Base-by-base conservation (phyloP, 179 eudicot genomes). In the Spinacia oleracea region DNA sequence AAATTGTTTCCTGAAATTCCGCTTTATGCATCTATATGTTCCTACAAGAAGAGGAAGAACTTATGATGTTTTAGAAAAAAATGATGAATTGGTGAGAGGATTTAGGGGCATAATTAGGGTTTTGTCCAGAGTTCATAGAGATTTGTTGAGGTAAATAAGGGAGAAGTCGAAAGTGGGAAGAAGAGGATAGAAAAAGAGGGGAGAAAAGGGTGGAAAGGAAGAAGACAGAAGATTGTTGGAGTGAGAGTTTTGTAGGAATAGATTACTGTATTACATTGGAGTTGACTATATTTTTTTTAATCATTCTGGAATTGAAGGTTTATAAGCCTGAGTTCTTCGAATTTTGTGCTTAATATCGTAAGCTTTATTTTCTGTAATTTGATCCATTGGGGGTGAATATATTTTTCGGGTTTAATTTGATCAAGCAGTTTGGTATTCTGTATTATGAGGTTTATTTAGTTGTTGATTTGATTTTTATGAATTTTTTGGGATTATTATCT, bases 171-270 rank as follows among this genome's bases (percentile, higher is more conserved):
- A 60, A 48, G 62, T 14, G 21, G 48, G 50, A 50, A 40, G 40
- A 59, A 60, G 15, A 53, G 6, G 45, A 34, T 31, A 10, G 46
- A 8, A 45, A 60, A 5, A n/a, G 51, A 2, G 68, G 27, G 67
- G 12, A 23, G 32, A 51, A 35, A 29, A 25, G 14, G 71, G 59
- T 21, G 40, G 25, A 68, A 34, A 32, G 66, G 62, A n/a, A 70
- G 42, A 66, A 27, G n/a, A 16, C 73, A 14, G 69, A 25, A n/a
- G 63, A 59, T 68, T 10, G 70, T 45, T 62, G 72, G 70, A 77
- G 46, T 29, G 45, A 15, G 72, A 76, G 79, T 20, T 46, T 76
- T 75, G 66, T 73, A 74, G 82, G 82, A 31, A 38, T 50, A 7
- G 63, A 68, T 64, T 34, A 21, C 0, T 18, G 8, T 35, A 12